Percentiles rank a stretch among this genome's conserved stretches.
phyloP scores from a whole-genome alignment of 345 rosid genomes.

The Camelina laxa region DNA sequence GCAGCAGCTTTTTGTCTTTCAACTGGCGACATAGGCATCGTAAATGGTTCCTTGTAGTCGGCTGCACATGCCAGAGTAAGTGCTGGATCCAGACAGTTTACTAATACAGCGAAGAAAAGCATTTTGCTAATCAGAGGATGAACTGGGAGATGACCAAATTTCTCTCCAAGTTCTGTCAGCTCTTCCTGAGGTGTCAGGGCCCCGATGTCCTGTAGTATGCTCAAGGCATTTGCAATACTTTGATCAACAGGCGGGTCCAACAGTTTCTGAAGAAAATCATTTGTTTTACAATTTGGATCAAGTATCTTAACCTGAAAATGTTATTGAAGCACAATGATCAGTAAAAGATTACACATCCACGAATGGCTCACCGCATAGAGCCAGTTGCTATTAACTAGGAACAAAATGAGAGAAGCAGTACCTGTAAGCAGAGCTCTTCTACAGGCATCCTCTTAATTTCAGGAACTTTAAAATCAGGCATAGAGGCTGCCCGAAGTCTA shows the following conservation, averaged over 20 bases:
- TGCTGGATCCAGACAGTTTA: conserved; percentile 96
- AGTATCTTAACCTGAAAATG: conserved; percentile 77
- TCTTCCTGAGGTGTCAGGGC: conserved; percentile 80
- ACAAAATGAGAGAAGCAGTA: conserved; percentile 32
- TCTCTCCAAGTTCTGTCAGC: conserved; percentile 89
- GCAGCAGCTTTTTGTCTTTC: conserved; percentile 77
- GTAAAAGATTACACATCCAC: conserved; percentile 25
- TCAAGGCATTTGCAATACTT: conserved; percentile 71
- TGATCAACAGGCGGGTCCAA: conserved; percentile 89
- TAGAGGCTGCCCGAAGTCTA: conserved; percentile 72
- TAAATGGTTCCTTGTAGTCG: conserved; percentile 86
- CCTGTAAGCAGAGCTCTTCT: conserved; percentile 97
- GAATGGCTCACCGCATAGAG: background rate
- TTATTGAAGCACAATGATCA: conserved; percentile 29
- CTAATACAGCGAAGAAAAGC: conserved; percentile 88
- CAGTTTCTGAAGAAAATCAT: conserved; percentile 70
- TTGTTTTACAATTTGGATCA: conserved; percentile 70
- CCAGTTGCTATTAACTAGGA: background rate
- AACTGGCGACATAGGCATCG: conserved; percentile 72
- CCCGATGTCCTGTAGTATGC: conserved; percentile 82
- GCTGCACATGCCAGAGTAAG: conserved; percentile 95
- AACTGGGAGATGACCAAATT: conserved; percentile 80
- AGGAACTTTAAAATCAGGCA: conserved; percentile 85
- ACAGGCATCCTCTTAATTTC: conserved; percentile 93
- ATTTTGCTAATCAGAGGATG: conserved; percentile 92